These are phyloP conservation scores for Mycosphaerella sp. DNA, from an alignment of 2,329 filamentous ascomycete genomes.

Conservation along the genomic window DNA sequence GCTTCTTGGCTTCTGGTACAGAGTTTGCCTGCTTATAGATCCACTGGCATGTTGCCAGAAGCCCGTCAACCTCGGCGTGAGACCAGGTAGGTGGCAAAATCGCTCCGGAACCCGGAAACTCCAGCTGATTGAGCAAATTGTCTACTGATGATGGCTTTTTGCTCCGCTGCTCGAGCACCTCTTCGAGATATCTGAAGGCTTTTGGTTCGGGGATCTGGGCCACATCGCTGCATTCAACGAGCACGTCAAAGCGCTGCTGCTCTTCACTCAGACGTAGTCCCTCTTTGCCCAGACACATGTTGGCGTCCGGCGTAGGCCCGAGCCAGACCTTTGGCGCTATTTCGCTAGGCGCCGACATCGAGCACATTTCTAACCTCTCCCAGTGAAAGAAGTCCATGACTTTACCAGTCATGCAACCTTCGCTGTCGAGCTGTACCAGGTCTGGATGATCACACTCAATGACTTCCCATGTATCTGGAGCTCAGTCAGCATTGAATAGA, in stretches of 20 bases:
- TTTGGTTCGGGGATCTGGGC: slow-evolving; percentile 67
- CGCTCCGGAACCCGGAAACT: slow-evolving; percentile 93
- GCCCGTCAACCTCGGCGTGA: slow-evolving; percentile 72
- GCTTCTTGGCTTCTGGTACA: slow-evolving; percentile 22
- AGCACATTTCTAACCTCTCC: slow-evolving; percentile 86
- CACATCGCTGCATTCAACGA: slow-evolving; percentile 84
- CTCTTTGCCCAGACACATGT: slow-evolving; percentile 37
- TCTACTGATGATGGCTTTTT: slow-evolving; percentile 31
- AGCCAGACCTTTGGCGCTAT: slow-evolving; percentile 87
- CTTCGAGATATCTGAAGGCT: slow-evolving; percentile 58
- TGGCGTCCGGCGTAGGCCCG: slow-evolving; percentile 73
- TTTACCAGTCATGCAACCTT: slow-evolving; percentile 65
- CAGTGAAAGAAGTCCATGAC: slow-evolving; percentile 85
- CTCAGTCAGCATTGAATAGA: slow-evolving; percentile 35
- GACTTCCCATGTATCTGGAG: slow-evolving; percentile 55
- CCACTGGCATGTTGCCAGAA: slow-evolving; percentile 84
- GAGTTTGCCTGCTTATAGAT: slow-evolving; percentile 72
- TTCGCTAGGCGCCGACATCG: slow-evolving; percentile 83
- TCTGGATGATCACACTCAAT: slow-evolving; percentile 66
- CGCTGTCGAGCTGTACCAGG: slow-evolving; percentile 68
- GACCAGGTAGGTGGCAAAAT: slow-evolving; percentile 80
- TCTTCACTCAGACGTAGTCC: slow-evolving; percentile 43
- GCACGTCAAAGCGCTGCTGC: slow-evolving; percentile 56
- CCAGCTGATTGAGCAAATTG: slow-evolving; percentile 52
- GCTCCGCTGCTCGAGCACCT: slow-evolving; percentile 39